Conservation (phyloP, 352 stramenopile species). For the Globisporangium paroecandrum region DNA sequence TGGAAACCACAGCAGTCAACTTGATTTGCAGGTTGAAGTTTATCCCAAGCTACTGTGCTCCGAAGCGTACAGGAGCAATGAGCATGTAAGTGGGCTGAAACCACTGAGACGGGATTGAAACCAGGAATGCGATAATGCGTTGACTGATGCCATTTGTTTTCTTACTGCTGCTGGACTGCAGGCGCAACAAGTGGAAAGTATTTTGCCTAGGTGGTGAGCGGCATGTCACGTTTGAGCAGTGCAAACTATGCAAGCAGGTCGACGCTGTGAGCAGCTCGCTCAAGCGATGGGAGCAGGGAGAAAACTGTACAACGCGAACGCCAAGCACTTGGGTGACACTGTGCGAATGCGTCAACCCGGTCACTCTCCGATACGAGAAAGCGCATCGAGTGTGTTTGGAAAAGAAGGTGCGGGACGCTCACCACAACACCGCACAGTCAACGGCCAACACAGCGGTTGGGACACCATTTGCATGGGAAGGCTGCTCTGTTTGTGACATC, state of each 20-base stretch:
- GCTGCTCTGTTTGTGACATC: slow-evolving; percentile 21
- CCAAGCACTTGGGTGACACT: slow-evolving; percentile 43
- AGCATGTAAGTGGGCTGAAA: slow-evolving; percentile 13
- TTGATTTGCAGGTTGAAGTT: slow-evolving; percentile 21
- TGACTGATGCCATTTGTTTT: background rate
- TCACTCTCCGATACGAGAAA: slow-evolving; percentile 21
- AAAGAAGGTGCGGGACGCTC: slow-evolving; percentile 1
- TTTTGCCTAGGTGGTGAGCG: slow-evolving; percentile 27
- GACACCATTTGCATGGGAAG: background rate
- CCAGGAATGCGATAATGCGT: background rate
- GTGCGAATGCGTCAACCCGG: slow-evolving; percentile 33
- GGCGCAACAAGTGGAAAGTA: slow-evolving; percentile 24
- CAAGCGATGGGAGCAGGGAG: slow-evolving; percentile 25
- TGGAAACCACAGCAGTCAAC: slow-evolving; percentile 20
- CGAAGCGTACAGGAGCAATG: background rate
- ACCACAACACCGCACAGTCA: background rate
- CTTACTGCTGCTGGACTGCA: background rate
- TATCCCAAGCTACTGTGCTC: background rate
- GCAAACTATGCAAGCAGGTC: slow-evolving; percentile 29
- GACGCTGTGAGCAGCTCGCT: slow-evolving; percentile 27
- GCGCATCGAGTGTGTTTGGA: slow-evolving; percentile 42
- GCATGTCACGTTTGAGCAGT: slow-evolving; percentile 32
- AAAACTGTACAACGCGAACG: slow-evolving; percentile 25
- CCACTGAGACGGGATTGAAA: background rate
- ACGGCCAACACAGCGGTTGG: background rate